phyloP scores from a whole-genome alignment of 2,329 filamentous ascomycete species.

The Macrophomina tecta region DNA sequence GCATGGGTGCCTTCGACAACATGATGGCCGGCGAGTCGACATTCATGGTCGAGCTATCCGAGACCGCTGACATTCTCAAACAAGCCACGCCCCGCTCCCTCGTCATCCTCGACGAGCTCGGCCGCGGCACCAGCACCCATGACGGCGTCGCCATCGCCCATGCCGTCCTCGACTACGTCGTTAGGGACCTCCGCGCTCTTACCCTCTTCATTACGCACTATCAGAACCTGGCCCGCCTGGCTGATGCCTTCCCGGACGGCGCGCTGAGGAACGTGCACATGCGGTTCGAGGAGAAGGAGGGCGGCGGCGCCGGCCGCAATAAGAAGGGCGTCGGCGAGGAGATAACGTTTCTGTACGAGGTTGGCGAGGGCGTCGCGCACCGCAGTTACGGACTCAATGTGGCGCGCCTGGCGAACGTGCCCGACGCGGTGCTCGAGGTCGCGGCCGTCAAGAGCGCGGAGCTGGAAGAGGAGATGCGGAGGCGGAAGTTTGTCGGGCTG shows the following conservation, averaged over 20 bases:
- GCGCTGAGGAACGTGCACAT: conserved; percentile 91
- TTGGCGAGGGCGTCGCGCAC: conserved; percentile 89
- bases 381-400: conserved; percentile 95
- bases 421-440: conserved; percentile 75
- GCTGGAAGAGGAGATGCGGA: conserved; percentile 69
- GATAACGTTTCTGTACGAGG: conserved; percentile 93
- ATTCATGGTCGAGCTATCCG: conserved; percentile 97
- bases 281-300: conserved; percentile 68
- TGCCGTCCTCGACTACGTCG: conserved; percentile 84
- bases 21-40: conserved; percentile 93
- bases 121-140: conserved; percentile 90
- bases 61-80: conserved; percentile 90
- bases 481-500: conserved; percentile 25
- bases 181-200: conserved; percentile 74
- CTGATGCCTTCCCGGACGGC: conserved; percentile 67
- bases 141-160: conserved; percentile 96
- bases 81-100: conserved; percentile 83
- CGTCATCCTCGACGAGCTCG: conserved; percentile 93
- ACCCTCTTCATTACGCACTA: conserved; percentile 99
- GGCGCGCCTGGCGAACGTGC: conserved; percentile 82
- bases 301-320: conserved; percentile 51
- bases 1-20: conserved; percentile 96
- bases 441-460: conserved; percentile 80
- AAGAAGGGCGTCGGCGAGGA: conserved; percentile 67
- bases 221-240: conserved; percentile 80